phyloP scores from a whole-genome alignment of 108 stramenopile genomes.

The Licmophora abbreviata region DNA sequence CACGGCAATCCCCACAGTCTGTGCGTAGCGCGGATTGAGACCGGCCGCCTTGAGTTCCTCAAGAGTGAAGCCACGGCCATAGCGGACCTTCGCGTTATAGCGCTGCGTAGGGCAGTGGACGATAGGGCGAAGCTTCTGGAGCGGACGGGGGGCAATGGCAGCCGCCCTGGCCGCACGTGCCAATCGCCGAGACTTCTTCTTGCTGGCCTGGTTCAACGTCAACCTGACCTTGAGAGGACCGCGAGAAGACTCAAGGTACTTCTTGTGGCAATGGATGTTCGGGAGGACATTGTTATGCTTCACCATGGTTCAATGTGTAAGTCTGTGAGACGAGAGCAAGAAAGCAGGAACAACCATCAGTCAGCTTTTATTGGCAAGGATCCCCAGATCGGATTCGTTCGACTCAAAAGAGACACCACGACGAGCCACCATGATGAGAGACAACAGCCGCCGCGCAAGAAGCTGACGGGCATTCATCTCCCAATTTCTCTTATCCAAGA shows the following conservation, averaged over 20 bases:
- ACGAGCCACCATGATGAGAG: no score
- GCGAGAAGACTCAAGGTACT: slow-evolving; percentile 78
- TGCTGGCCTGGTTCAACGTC: slow-evolving; percentile 91
- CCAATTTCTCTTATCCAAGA: no score
- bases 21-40: slow-evolving; percentile 76
- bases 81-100: slow-evolving; percentile 92
- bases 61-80: slow-evolving; percentile 94
- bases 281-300: slow-evolving; percentile 99
- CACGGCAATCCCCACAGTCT: slow-evolving; percentile 94
- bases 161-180: slow-evolving; percentile 94
- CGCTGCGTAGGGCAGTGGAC: slow-evolving; percentile 96
- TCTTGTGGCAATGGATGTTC: slow-evolving; percentile 98
- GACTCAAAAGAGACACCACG: no score
- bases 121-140: slow-evolving; percentile 86
- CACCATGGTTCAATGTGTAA: slow-evolving; percentile 60
- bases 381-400: no score
- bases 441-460: no score
- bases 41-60: slow-evolving; percentile 95
- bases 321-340: neutral
- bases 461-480: no score
- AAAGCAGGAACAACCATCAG: no score
- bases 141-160: slow-evolving; percentile 90
- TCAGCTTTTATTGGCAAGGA: no score
- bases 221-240: slow-evolving; percentile 90
- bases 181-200: slow-evolving; percentile 94